Evolutionary conservation across 305 asterid species (phyloP), one percentile per base, ranked within the genome.

Genomic region (Fraxinus baroniana): DNA sequence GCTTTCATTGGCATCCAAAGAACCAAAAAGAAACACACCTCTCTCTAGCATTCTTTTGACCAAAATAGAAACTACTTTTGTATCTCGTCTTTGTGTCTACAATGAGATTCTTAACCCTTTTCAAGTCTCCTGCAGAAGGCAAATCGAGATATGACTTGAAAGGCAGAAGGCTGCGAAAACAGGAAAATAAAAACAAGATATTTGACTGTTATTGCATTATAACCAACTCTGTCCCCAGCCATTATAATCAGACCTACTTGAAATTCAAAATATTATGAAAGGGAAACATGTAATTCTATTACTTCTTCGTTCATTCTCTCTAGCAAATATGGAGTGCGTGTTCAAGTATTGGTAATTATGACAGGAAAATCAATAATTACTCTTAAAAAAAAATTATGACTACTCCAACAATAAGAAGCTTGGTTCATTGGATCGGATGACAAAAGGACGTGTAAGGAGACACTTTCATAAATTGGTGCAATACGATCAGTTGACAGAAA

Each of bases 11-110:
- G 85, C 89, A 79, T 92, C 97, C 80, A 92, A 91, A 73, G 77
- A 88, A 64, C 99, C 98, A 72, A 92, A 91, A 79, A 95, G 97
- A 87, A 95, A 93, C 89, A 90, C 82, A 84, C 90, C 91, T 64
- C 80, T 91, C 71, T 91, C 93, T 26, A 92, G 82, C 98, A 95
- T 94, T 78, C 84, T 83, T 82, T 91, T 94, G 85, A 93, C 86
- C 82, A 94, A 79, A 86, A 86, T 86, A 81, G 90, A 81, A 72
- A 88, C 97, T 70, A 90, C 90, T 78, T 85, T 84, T 83, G 89
- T 86, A 9, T 85, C 88, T 33, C 52, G 78, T 79, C 93, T 94
- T 94, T 75, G 97, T 92, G 60, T 92, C 93, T 70, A 81, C 2
- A 4, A 82, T 90, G 28, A 93, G 90, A 78, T 74, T 83, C 85